Percentiles rank a stretch among this genome's conserved stretches.
phyloP scores from a whole-genome alignment of 352 stramenopile genomes.

The Salisapilia sapeloensis region DNA sequence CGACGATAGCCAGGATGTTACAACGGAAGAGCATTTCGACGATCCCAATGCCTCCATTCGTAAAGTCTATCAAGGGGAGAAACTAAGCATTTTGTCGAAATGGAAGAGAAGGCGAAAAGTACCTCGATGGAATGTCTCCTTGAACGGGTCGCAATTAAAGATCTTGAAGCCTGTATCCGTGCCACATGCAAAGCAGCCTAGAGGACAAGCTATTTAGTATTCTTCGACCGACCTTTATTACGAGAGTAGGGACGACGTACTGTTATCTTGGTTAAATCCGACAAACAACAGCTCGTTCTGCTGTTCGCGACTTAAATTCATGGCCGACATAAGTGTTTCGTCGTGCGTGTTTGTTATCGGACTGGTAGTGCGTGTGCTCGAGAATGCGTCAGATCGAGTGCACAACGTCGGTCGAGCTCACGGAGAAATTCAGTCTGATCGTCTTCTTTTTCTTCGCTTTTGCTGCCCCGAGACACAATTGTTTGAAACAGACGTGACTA shows the following conservation, averaged over 20 bases:
- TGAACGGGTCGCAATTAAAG: constrained; percentile 96
- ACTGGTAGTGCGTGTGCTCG: too few species aligned
- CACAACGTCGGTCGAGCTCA: too few species aligned
- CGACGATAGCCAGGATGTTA: constrained; percentile 95
- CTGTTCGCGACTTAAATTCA: constrained; percentile 79
- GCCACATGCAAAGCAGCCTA: constrained; percentile 88
- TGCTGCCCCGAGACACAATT: constrained; percentile 1
- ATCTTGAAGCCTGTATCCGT: constrained; percentile 96
- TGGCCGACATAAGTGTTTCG: constrained; percentile 23
- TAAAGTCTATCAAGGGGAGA: constrained; percentile 73
- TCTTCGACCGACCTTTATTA: neutral
- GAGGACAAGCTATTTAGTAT: neutral
- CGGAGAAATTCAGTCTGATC: constrained; percentile 3
- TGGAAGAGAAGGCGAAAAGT: constrained; percentile 1
- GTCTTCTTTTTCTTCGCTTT: neutral
- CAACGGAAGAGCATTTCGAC: constrained; percentile 99
- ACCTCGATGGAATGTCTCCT: constrained; percentile 93
- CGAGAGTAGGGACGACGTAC: constrained; percentile 10
- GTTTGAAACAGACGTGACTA: too few species aligned
- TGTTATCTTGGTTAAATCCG: constrained; percentile 90
- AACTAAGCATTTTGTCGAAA: neutral
- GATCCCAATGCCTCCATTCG: constrained; percentile 91
- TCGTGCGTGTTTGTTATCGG: too few species aligned
- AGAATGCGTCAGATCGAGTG: too few species aligned
- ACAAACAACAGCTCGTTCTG: constrained; percentile 90